Conservation (phyloP, 116 monocot genomes). For the Posidonia oceanica region DNA sequence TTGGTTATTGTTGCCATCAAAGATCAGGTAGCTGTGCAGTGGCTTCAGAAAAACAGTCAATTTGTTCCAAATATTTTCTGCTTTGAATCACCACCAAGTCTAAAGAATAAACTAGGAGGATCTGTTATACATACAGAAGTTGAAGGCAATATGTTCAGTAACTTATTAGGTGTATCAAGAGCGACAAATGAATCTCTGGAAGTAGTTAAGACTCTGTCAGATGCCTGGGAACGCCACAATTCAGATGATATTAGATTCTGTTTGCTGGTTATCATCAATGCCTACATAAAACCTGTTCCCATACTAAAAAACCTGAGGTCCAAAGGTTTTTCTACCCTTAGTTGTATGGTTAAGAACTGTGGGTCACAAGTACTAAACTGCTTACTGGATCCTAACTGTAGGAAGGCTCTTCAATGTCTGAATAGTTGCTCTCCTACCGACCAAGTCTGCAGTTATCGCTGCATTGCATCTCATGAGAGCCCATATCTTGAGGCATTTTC, state of each 20-base stretch:
- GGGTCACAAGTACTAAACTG: conserved; percentile 64
- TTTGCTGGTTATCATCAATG: conserved; percentile 72
- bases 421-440: conserved; percentile 74
- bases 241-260: conserved; percentile 89
- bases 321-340: conserved; percentile 78
- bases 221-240: conserved; percentile 70
- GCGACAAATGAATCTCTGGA: conserved; percentile 21
- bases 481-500: conserved; percentile 78
- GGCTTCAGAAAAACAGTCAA: conserved; percentile 39
- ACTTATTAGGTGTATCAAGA: conserved; percentile 1
- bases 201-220: conserved; percentile 49
- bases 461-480: conserved; percentile 86
- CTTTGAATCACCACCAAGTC: conserved; percentile 53
- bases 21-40: conserved; percentile 32
- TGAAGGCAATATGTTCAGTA: conserved; percentile 21
- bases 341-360: conserved; percentile 83
- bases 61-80: conserved; percentile 55
- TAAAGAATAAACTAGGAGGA: conserved; percentile 68
- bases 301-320: conserved; percentile 68
- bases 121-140: conserved; percentile 20
- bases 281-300: conserved; percentile 63
- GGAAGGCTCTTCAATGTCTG: conserved; percentile 83
- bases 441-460: conserved; percentile 86
- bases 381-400: conserved; percentile 73
- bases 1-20: conserved; percentile 53